A percentile compares a stretch with the other conserved stretches of the same genome.
phyloP scores from a whole-genome alignment of 73 alveolate genomes.

The Paramecium biaurelia region DNA sequence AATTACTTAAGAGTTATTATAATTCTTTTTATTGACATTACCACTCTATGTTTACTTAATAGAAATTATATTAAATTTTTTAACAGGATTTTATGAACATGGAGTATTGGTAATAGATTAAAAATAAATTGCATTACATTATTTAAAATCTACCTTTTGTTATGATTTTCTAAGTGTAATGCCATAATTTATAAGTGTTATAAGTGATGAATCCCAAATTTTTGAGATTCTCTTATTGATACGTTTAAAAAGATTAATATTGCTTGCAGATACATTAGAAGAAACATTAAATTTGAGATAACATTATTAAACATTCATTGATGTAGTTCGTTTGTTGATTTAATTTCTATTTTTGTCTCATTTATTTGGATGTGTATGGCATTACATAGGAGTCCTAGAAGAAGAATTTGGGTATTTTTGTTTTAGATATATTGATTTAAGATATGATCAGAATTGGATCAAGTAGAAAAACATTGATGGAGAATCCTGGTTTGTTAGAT shows the following conservation, averaged over 20 bases:
- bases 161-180: neutral
- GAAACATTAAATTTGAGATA: constrained; percentile 28
- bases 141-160: neutral
- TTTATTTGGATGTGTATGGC: constrained; percentile 44
- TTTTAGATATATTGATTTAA: neutral
- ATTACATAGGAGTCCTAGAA: constrained; percentile 13
- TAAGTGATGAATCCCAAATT: neutral
- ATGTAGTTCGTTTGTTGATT: neutral
- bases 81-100: constrained; percentile 40
- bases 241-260: neutral
- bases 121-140: neutral
- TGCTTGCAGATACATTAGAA: constrained; percentile 3
- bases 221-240: neutral
- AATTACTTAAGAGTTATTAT: neutral
- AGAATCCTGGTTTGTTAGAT: constrained; percentile 24
- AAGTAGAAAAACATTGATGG: neutral
- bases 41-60: neutral
- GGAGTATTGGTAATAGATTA: neutral
- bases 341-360: constrained; percentile 11
- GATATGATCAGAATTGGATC: neutral
- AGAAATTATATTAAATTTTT: constrained; percentile 15
- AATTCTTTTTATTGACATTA: neutral
- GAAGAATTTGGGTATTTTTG: constrained; percentile 22
- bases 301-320: neutral
- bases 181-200: neutral